A percentile compares a stretch with the other conserved stretches of the same genome.
These are phyloP conservation scores for Blastocystis sp. DNA, from an alignment of 352 stramenopile species.

Conservation along the genomic window DNA sequence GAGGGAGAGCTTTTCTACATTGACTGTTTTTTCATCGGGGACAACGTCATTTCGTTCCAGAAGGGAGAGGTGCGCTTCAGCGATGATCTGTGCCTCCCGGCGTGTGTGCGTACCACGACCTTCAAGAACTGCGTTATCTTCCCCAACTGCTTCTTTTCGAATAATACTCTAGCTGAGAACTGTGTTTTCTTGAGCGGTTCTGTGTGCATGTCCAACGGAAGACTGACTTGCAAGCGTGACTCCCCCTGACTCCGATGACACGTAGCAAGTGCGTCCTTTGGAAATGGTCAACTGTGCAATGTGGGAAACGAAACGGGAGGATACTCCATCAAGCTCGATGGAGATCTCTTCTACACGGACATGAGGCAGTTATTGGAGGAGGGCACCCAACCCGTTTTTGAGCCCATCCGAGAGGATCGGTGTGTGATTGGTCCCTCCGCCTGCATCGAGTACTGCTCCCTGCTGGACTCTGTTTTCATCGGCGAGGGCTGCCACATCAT, in stretches of 20 bases:
- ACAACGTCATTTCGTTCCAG: constrained; percentile 13
- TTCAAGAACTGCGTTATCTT: constrained; percentile 37
- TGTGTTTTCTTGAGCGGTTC: constrained; percentile 71
- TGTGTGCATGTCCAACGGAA: constrained; percentile 77
- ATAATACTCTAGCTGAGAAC: constrained; percentile 71
- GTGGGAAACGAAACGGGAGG: constrained; percentile 82
- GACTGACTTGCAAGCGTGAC: constrained; percentile 73
- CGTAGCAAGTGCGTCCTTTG: constrained; percentile 71
- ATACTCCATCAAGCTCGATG: constrained; percentile 77
- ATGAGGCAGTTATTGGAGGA: constrained; percentile 24
- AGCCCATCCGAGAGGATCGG: constrained; percentile 71
- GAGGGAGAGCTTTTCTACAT: not conserved
- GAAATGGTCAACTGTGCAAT: constrained; percentile 77
- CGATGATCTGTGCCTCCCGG: constrained; percentile 2
- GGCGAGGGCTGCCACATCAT: constrained; percentile 74
- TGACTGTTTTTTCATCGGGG: constrained; percentile 51
- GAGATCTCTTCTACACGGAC: constrained; percentile 74
- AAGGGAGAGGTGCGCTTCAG: not conserved
- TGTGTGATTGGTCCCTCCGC: constrained; percentile 74
- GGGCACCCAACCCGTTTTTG: not conserved
- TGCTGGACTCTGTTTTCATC: constrained; percentile 73
- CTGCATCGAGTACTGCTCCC: constrained; percentile 76
- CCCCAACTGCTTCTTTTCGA: not conserved
- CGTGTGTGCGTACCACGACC: not conserved
- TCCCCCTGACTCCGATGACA: not conserved